Conservation (phyloP, 495 filamentous ascomycete species). For the Podospora anserina region DNA sequence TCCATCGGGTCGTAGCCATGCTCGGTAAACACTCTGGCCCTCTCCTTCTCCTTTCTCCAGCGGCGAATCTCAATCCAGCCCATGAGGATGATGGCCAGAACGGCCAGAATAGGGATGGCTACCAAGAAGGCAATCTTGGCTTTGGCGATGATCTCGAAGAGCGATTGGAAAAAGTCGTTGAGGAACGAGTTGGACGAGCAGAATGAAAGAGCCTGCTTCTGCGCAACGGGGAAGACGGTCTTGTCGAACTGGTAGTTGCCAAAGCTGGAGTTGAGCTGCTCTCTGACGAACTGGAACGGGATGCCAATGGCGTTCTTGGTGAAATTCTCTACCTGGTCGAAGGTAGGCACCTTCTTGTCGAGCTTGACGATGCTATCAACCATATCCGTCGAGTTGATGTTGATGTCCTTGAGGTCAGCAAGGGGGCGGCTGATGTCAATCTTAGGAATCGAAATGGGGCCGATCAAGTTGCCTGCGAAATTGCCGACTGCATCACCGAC, state of each 20-base stretch:
- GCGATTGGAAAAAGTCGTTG: slow-evolving; percentile 76
- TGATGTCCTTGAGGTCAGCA: slow-evolving; percentile 61
- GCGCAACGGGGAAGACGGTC: slow-evolving; percentile 70
- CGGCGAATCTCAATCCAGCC: slow-evolving; percentile 74
- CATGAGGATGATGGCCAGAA: slow-evolving; percentile 72
- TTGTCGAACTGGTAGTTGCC: slow-evolving; percentile 73
- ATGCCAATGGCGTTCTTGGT: slow-evolving; percentile 65
- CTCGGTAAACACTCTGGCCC: slow-evolving; percentile 62
- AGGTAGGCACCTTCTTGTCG: slow-evolving; percentile 75
- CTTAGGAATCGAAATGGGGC: slow-evolving; percentile 24
- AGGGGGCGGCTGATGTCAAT: slow-evolving; percentile 61
- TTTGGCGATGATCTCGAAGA: slow-evolving; percentile 56
- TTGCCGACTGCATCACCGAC: slow-evolving; percentile 10
- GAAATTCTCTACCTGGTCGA: slow-evolving; percentile 75
- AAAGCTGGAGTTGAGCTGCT: slow-evolving; percentile 63
- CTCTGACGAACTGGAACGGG: slow-evolving; percentile 76
- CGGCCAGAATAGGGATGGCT: slow-evolving; percentile 64
- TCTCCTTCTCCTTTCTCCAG: slow-evolving; percentile 68
- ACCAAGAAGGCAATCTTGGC: slow-evolving; percentile 73
- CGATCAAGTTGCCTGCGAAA: no score
- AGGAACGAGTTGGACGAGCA: slow-evolving; percentile 82
- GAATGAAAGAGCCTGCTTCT: slow-evolving; percentile 78
- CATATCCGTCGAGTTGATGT: slow-evolving; percentile 62
- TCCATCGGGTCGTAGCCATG: slow-evolving; percentile 75
- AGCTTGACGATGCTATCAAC: slow-evolving; percentile 62